Base-by-base conservation (phyloP, 805 yeast species). In the Sugiyamaella qingdaonensis region DNA sequence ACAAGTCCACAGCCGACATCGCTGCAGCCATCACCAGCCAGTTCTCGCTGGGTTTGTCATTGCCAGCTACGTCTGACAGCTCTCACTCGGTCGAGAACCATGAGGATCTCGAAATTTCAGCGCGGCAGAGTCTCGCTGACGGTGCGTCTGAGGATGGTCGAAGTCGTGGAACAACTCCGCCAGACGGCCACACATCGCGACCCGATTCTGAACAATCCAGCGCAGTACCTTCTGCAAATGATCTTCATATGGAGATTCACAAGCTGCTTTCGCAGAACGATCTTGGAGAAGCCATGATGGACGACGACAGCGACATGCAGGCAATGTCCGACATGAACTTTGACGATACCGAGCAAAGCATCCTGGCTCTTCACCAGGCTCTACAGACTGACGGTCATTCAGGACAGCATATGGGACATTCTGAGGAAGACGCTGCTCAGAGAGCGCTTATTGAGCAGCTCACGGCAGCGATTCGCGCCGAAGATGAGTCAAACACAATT, bases 391-490 rank as follows among this genome's bases (percentile, higher is more conserved):
- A 13, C 8, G 37, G 37, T 9, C 24, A 39, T 42, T 2, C 46
- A 45, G 21, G 51, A 44, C 31, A 45, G 37, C 29, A 24, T 24
- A 7, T 3, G 3, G 29, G 29, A 24, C 29, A 24, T 24, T 24
- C 29, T 24, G 11, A 16, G 4, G 43, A 39, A 9, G 48, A 21
- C 10, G 27, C 13, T 39, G 51, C 49, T 3, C 49, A 52, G 46
- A 44, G 35, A 14, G 52, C 54, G 10, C 41, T 52, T 4, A 42
- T 52, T 7, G 55, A 48, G 27, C 55, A 52, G 46, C 36, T 52
- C 29, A 39, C 54, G 13, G 55, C 57, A 13, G 55, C 52, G 4
- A 39, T 50, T 21, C 19, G 39, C 14, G 46, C 27, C 36, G 35
- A 46, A 14, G 41, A 21, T 31, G 52, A 52, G 43, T 36, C 39